phyloP scores from a whole-genome alignment of 2,329 filamentous ascomycete species.

The Emericellopsis atlantica region DNA sequence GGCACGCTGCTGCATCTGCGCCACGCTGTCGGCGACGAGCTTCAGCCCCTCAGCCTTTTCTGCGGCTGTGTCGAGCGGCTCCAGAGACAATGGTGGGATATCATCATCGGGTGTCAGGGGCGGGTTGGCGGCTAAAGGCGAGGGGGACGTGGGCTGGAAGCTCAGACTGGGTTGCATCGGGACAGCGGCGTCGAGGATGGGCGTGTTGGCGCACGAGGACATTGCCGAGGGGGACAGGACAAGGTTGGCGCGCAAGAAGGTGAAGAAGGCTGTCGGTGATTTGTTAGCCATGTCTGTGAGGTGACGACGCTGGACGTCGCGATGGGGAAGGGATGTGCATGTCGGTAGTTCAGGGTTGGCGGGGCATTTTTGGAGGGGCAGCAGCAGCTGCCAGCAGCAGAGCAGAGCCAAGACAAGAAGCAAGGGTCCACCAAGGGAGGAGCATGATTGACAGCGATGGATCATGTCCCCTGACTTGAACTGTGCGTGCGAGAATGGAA shows the following conservation, averaged over 20 bases:
- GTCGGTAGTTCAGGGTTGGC: neutral
- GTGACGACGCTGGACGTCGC: neutral
- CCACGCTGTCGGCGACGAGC: conserved; percentile 69
- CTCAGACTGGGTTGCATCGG: conserved; percentile 29
- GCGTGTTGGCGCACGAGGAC: conserved; percentile 53
- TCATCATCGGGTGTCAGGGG: conserved; percentile 26
- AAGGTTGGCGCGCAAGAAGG: conserved; percentile 69
- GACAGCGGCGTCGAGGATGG: conserved; percentile 28
- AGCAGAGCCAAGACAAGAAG: no score
- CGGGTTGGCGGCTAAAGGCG: conserved; percentile 23
- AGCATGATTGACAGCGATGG: no score
- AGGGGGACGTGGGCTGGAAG: conserved; percentile 24
- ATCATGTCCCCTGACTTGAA: no score
- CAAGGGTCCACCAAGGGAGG: no score
- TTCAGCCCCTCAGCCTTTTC: conserved; percentile 58
- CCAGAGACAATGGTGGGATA: conserved; percentile 52
- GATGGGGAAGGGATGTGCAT: neutral
- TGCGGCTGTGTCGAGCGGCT: conserved; percentile 35
- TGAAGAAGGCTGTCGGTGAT: conserved; percentile 57
- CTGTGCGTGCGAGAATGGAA: no score
- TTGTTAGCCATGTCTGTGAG: neutral
- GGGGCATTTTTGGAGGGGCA: neutral
- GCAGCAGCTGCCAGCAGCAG: no score
- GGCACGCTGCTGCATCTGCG: conserved; percentile 65
- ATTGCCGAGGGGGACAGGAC: conserved; percentile 50